A percentile compares a stretch with the other conserved stretches of the same genome.
Conservation (phyloP, 768 basidiomycete species). For the Boletus reticulatus region DNA sequence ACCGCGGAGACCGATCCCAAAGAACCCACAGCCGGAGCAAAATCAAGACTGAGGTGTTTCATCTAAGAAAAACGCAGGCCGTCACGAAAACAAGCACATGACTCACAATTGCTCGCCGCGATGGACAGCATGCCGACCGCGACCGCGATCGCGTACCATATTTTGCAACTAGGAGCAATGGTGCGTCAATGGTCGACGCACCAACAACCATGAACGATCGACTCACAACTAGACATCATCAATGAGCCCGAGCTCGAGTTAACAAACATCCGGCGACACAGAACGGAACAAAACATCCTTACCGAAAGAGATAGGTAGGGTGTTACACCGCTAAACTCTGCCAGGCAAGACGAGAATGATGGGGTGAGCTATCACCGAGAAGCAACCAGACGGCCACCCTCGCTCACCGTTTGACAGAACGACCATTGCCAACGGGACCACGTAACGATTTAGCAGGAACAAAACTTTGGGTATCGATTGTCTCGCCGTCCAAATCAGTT, state of each 20-base stretch:
- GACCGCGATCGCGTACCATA: conserved; percentile 16
- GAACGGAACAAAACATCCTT: background rate
- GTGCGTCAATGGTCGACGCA: background rate
- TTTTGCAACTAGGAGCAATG: conserved; percentile 21
- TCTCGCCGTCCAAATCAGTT: conserved; percentile 30
- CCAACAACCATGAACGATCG: background rate
- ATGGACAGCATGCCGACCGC: conserved; percentile 36
- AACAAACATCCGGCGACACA: background rate
- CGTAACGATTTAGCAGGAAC: conserved; percentile 35
- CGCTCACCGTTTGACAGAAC: conserved; percentile 30
- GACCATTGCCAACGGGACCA: conserved; percentile 31
- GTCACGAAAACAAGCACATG: background rate
- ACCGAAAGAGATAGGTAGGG: conserved; percentile 13
- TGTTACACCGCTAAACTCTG: conserved; percentile 24
- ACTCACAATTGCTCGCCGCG: conserved; percentile 36
- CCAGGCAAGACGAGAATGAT: background rate
- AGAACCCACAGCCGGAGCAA: conserved; percentile 40
- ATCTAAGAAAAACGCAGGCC: background rate
- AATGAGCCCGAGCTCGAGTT: background rate
- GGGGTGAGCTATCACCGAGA: background rate
- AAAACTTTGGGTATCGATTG: conserved; percentile 29
- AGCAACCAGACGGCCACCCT: background rate
- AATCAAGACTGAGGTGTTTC: conserved; percentile 32
- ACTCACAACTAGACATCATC: conserved; percentile 17
- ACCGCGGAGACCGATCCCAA: conserved; percentile 27